Conservation (phyloP, 805 yeast genomes). For the Pichia cephalocereana region DNA sequence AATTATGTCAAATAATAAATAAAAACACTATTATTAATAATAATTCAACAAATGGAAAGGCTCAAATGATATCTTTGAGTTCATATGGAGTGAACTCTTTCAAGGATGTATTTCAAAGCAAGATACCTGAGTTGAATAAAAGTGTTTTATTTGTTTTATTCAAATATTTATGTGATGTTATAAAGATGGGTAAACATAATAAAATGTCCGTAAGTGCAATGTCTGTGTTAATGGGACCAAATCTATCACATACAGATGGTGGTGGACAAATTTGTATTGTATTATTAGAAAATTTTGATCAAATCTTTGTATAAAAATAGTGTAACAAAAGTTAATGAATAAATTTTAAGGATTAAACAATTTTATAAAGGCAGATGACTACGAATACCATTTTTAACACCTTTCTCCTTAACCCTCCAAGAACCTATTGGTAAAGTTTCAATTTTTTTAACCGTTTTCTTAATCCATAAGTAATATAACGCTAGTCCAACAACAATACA, state of each 20-base stretch:
- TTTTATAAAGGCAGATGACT: slow-evolving; percentile 6
- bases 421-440: slow-evolving; percentile 66
- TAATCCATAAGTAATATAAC: slow-evolving; percentile 59
- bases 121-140: slow-evolving; percentile 47
- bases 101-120: slow-evolving; percentile 25
- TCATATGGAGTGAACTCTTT: background rate
- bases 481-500: slow-evolving; percentile 62
- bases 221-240: slow-evolving; percentile 29
- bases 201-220: slow-evolving; percentile 78
- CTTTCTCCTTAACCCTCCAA: slow-evolving; percentile 51
- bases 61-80: background rate
- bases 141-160: slow-evolving; percentile 59
- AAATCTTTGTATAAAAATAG: slow-evolving; percentile 12
- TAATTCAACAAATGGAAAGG: slow-evolving; percentile 14
- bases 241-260: slow-evolving; percentile 26
- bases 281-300: slow-evolving; percentile 21
- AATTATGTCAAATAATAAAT: slow-evolving; percentile 28
- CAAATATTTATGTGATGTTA: slow-evolving; percentile 55
- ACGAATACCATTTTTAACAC: slow-evolving; percentile 6
- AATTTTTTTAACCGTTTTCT: slow-evolving; percentile 47
- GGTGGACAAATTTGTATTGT: slow-evolving; percentile 25
- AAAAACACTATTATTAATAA: background rate
- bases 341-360: background rate
- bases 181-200: slow-evolving; percentile 51
- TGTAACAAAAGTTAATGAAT: background rate